Evolutionary conservation across 345 rosid species (phyloP).

Genomic region (Cardamine resedifolia): DNA sequence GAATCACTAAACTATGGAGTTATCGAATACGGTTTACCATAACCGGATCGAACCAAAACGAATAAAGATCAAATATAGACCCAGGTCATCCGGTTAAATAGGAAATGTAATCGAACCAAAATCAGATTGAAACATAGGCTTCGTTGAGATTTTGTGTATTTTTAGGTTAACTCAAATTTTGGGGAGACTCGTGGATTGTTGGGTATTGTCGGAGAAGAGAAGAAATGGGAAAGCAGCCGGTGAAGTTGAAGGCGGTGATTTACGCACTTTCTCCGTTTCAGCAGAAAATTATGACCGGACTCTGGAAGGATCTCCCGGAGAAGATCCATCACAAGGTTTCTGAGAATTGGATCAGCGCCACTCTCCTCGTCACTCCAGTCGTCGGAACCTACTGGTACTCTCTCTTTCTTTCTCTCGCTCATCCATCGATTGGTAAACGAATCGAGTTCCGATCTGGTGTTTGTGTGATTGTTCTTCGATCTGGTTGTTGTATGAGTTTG

Average conservation of each 20-base stretch:
- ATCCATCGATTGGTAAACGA: neutral
- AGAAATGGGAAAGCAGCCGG: conserved; percentile 74
- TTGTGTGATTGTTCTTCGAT: conserved; percentile 19
- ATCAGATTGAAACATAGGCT: neutral
- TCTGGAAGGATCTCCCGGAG: conserved; percentile 66
- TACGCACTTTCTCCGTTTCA: conserved; percentile 83
- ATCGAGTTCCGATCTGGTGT: conserved; percentile 5
- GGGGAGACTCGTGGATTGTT: conserved; percentile 15
- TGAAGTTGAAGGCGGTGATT: conserved; percentile 81
- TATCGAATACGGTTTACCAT: neutral
- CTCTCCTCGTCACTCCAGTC: conserved; percentile 65
- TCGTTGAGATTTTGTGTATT: neutral
- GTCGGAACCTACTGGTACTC: conserved; percentile 62
- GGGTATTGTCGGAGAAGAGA: neutral
- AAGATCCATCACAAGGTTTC: conserved; percentile 84
- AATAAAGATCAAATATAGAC: neutral
- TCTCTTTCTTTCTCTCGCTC: neutral
- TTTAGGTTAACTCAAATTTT: conserved; percentile 1
- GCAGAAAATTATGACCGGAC: conserved; percentile 72
- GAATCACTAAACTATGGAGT: neutral
- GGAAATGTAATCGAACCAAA: conserved; percentile 12
- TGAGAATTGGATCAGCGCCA: conserved; percentile 82
- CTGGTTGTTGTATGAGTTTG: neutral
- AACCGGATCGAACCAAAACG: conserved; percentile 1
- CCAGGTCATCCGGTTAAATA: neutral